A percentile compares a stretch with the other conserved stretches of the same genome.
phyloP scores from a whole-genome alignment of 1,139 yeast species.

The Yamadazyma atmosphaerica region DNA sequence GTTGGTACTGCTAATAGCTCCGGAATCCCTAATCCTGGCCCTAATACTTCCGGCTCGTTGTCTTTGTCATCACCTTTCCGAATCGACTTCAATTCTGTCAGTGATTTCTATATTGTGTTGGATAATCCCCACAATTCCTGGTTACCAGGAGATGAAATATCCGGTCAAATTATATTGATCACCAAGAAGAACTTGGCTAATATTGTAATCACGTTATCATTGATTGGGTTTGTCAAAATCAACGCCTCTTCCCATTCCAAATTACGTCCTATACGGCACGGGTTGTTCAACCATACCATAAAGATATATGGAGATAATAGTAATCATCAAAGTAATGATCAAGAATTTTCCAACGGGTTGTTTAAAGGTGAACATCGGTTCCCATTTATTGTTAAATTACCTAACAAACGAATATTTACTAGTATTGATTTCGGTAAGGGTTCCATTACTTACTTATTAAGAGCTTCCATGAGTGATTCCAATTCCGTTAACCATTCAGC shows the following conservation, averaged over 20 bases:
- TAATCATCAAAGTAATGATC: slow-evolving; percentile 15
- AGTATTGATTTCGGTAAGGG: slow-evolving; percentile 87
- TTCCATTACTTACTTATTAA: slow-evolving; percentile 65
- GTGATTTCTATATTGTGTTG: slow-evolving; percentile 67
- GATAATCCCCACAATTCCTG: slow-evolving; percentile 73
- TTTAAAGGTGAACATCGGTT: slow-evolving; percentile 84
- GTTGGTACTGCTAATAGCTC: not conserved
- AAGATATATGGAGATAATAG: slow-evolving; percentile 56
- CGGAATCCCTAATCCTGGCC: slow-evolving; percentile 6
- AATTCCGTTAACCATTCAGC: slow-evolving; percentile 9
- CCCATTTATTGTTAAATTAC: slow-evolving; percentile 79
- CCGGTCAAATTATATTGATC: slow-evolving; percentile 60
- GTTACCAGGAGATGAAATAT: slow-evolving; percentile 68
- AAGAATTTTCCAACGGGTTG: slow-evolving; percentile 45
- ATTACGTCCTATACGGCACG: slow-evolving; percentile 50
- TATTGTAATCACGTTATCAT: slow-evolving; percentile 51
- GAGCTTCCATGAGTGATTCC: slow-evolving; percentile 51
- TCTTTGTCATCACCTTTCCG: slow-evolving; percentile 20
- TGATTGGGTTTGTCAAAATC: slow-evolving; percentile 58
- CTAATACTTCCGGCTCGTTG: not conserved
- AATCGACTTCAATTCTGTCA: slow-evolving; percentile 47
- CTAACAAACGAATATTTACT: slow-evolving; percentile 67
- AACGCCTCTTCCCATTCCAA: slow-evolving; percentile 53
- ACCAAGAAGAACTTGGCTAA: slow-evolving; percentile 57
- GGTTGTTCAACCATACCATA: slow-evolving; percentile 64